These are phyloP conservation scores for Pseudocercospora eumusae DNA, from an alignment of 2,329 filamentous ascomycete species.

Conservation along the genomic window DNA sequence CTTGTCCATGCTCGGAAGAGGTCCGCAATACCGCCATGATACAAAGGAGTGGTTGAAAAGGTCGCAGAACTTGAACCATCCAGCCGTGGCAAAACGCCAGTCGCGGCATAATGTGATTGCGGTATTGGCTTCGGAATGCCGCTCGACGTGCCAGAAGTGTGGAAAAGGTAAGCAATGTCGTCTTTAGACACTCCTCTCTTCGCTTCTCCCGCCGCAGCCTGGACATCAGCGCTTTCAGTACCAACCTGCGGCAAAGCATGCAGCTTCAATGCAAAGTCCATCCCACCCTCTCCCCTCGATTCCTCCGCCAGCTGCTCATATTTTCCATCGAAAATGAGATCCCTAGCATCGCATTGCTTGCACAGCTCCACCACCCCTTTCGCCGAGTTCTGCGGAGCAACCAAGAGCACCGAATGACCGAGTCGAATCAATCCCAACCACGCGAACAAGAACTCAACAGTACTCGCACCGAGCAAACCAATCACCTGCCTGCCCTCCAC, in stretches of 20 bases:
- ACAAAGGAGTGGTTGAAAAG: slow-evolving; percentile 66
- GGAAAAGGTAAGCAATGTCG: slow-evolving; percentile 60
- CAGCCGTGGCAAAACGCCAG: slow-evolving; percentile 58
- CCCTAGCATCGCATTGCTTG: slow-evolving; percentile 44
- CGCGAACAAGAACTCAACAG: slow-evolving; percentile 58
- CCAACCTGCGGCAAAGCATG: slow-evolving; percentile 24
- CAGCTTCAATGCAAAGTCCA: not conserved
- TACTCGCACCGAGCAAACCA: slow-evolving; percentile 60
- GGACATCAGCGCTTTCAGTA: not conserved
- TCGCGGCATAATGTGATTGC: slow-evolving; percentile 58
- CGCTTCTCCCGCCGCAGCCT: not conserved
- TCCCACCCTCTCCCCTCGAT: slow-evolving; percentile 25
- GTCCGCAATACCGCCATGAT: slow-evolving; percentile 66
- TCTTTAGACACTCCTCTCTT: slow-evolving; percentile 29
- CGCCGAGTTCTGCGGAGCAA: slow-evolving; percentile 55
- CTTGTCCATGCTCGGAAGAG: slow-evolving; percentile 64
- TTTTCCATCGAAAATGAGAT: slow-evolving; percentile 52
- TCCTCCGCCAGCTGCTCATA: slow-evolving; percentile 41
- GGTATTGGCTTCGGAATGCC: slow-evolving; percentile 64
- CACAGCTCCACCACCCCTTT: slow-evolving; percentile 58
- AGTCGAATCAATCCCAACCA: slow-evolving; percentile 62
- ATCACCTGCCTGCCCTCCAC: slow-evolving; percentile 41
- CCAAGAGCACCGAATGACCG: slow-evolving; percentile 57
- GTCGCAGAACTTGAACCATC: slow-evolving; percentile 48
- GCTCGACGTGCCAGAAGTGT: slow-evolving; percentile 66